Conservation (phyloP, 2,329 filamentous ascomycete species). For the Thielaviopsis populi region DNA sequence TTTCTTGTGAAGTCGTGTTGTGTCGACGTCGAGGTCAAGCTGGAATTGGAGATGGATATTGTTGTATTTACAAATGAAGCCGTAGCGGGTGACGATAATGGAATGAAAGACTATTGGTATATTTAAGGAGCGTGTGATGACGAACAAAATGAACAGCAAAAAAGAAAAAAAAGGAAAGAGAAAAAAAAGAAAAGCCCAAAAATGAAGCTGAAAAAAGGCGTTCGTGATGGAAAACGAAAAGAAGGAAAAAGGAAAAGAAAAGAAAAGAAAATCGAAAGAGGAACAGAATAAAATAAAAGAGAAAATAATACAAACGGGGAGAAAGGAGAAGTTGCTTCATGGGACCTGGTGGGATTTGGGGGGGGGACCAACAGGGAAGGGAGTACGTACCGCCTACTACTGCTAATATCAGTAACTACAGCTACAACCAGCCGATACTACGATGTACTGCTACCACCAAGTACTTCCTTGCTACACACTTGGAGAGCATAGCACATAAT, state of each 20-base stretch:
- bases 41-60: not conserved
- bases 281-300: slow-evolving; percentile 9
- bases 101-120: not conserved
- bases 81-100: not conserved
- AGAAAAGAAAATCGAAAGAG: not conserved
- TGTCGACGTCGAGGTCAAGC: not conserved
- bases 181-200: slow-evolving; percentile 7
- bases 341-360: not conserved
- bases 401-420: not conserved
- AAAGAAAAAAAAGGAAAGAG: not conserved
- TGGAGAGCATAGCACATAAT: too few relatives aligned
- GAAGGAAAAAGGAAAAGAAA: not conserved
- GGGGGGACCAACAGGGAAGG: not conserved
- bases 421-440: not conserved
- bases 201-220: not conserved
- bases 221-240: not conserved
- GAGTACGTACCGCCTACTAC: not conserved
- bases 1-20: too few relatives aligned
- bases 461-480: not conserved
- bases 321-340: slow-evolving; percentile 10
- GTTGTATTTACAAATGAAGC: not conserved
- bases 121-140: not conserved
- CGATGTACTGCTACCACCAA: not conserved
- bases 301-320: not conserved
- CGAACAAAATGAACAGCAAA: slow-evolving; percentile 16